These are phyloP conservation scores for Phytopythium boreale DNA, from an alignment of 352 stramenopile genomes.

Conservation along the genomic window DNA sequence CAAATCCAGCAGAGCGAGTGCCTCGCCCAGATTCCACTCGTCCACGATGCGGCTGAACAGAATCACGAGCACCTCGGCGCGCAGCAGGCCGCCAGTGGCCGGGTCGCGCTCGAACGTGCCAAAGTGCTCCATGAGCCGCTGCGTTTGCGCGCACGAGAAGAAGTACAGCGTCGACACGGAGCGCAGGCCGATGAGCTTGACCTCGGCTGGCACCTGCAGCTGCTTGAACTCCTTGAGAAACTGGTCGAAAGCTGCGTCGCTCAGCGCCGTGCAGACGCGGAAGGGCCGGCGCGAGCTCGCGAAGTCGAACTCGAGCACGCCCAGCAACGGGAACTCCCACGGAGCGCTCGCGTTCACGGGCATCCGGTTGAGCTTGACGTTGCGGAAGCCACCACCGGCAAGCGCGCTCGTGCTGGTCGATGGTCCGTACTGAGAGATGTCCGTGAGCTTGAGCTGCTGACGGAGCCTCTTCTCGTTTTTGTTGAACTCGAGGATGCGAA, in stretches of 20 bases:
- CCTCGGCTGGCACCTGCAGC: conserved; percentile 50
- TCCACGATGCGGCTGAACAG: conserved; percentile 64
- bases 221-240: conserved; percentile 81
- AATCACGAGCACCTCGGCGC: conserved; percentile 72
- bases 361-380: conserved; percentile 60
- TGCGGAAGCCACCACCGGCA: conserved; percentile 39
- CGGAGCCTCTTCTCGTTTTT: conserved; percentile 50
- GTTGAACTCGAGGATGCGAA: conserved; percentile 67
- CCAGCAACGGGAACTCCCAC: conserved; percentile 66
- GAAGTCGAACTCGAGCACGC: conserved; percentile 75
- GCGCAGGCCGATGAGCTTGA: conserved; percentile 66
- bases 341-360: conserved; percentile 38
- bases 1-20: conserved; percentile 61
- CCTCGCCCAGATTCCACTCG: conserved; percentile 65
- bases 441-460: conserved; percentile 51
- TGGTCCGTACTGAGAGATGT: conserved; percentile 56
- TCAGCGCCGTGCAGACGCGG: conserved; percentile 53
- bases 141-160: conserved; percentile 61
- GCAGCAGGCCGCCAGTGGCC: conserved; percentile 45
- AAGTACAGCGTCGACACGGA: conserved; percentile 71
- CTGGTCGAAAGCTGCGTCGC: conserved; percentile 63
- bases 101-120: conserved; percentile 64
- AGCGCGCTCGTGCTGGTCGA: conserved; percentile 5
- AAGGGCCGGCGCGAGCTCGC: conserved; percentile 57
- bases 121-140: conserved; percentile 80